Percentiles rank a stretch among this genome's conserved stretches.
These are phyloP conservation scores for Elsinoe australis DNA, from an alignment of 2,329 filamentous ascomycete genomes.

Conservation along the genomic window DNA sequence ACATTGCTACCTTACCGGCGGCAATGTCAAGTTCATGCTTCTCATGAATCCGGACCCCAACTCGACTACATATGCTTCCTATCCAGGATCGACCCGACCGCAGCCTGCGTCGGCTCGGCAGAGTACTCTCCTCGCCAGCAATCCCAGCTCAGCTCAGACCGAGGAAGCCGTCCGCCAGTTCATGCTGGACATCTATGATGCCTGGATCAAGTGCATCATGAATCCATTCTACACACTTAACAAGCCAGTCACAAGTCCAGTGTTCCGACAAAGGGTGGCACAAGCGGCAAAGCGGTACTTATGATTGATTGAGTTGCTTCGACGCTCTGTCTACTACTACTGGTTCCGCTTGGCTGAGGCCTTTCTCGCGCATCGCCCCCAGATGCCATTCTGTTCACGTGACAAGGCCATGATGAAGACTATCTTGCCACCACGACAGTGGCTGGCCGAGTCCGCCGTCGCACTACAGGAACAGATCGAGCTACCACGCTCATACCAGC, in stretches of 20 bases:
- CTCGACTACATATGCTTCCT: constrained; percentile 29
- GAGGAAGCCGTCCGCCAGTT: constrained; percentile 95
- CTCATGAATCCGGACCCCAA: constrained; percentile 66
- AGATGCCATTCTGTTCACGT: no score
- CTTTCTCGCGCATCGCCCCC: no score
- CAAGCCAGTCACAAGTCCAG: constrained; percentile 74
- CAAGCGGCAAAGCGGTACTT: constrained; percentile 90
- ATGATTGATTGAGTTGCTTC: no score
- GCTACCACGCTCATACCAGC: no score
- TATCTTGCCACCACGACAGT: no score
- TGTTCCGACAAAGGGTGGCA: constrained; percentile 74
- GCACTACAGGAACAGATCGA: no score
- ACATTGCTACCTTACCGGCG: constrained; percentile 86
- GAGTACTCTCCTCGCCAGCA: constrained; percentile 40
- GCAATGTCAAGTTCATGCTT: constrained; percentile 88
- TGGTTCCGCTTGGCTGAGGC: no score
- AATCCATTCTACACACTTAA: constrained; percentile 88
- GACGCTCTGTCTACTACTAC: no score
- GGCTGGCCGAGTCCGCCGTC: no score
- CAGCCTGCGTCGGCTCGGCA: constrained; percentile 28
- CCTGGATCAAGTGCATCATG: constrained; percentile 95
- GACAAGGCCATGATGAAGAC: no score
- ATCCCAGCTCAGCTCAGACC: constrained; percentile 80
- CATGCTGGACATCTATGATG: constrained; percentile 92
- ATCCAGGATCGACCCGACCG: constrained; percentile 25